These are phyloP conservation scores for Podospora appendiculata DNA, from an alignment of 495 filamentous ascomycete genomes.

Conservation along the genomic window DNA sequence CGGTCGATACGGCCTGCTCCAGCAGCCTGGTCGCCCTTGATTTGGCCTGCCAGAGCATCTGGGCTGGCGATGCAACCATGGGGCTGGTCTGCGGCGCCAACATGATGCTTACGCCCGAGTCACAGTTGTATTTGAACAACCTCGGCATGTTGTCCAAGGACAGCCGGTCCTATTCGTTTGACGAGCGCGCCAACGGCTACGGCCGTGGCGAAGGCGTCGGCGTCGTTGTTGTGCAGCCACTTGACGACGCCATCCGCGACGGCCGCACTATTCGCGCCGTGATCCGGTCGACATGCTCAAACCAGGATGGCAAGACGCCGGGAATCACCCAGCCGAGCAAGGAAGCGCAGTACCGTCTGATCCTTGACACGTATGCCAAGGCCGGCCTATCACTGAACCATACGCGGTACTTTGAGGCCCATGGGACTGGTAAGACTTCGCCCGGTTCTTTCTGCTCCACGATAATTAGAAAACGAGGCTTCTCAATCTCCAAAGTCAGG, in stretches of 20 bases:
- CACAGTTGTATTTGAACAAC: conserved; percentile 15
- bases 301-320: conserved; percentile 44
- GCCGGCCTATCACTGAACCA: conserved; percentile 34
- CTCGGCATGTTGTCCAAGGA: conserved; percentile 27
- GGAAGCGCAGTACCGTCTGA: conserved; percentile 42
- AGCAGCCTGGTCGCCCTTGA: conserved; percentile 33
- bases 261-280: conserved; percentile 49
- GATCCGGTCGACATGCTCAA: conserved; percentile 44
- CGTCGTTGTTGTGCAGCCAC: conserved; percentile 44
- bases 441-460: neutral
- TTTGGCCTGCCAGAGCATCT: conserved; percentile 23
- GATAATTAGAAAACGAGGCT: no score
- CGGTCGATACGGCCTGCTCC: conserved; percentile 46
- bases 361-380: conserved; percentile 36
- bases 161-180: conserved; percentile 47
- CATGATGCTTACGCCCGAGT: conserved; percentile 40
- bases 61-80: conserved; percentile 20
- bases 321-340: conserved; percentile 44
- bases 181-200: conserved; percentile 21
- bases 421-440: conserved; percentile 9
- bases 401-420: conserved; percentile 40
- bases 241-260: conserved; percentile 39
- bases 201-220: conserved; percentile 4
- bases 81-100: conserved; percentile 44
- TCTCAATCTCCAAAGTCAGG: no score